These are phyloP conservation scores for Aspergillus pseudonomiae DNA, from an alignment of 2,329 filamentous ascomycete genomes.

Conservation along the genomic window DNA sequence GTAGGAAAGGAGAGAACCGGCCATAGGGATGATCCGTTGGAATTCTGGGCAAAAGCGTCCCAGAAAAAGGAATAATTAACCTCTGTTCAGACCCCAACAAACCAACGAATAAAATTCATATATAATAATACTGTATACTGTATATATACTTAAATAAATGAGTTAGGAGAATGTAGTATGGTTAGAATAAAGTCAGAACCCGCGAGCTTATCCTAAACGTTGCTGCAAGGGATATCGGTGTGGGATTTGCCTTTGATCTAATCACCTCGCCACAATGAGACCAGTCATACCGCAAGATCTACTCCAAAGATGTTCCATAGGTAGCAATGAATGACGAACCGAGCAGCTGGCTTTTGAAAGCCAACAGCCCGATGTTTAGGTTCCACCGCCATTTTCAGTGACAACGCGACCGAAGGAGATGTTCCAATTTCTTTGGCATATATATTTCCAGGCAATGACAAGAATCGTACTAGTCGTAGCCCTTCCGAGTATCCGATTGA, in stretches of 20 bases:
- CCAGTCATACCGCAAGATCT: not conserved
- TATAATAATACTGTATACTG: too few species aligned
- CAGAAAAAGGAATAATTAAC: not conserved
- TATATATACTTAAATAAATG: too few species aligned
- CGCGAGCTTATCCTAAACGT: not conserved
- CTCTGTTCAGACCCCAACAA: not conserved
- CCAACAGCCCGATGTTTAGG: too few species aligned
- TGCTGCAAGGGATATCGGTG: not conserved
- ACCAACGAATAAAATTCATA: not conserved
- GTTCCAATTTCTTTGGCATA: too few species aligned
- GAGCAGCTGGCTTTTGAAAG: not conserved
- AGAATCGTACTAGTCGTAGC: too few species aligned
- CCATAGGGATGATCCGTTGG: slow-evolving; percentile 24
- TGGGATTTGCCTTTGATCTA: not conserved
- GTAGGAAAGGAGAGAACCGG: slow-evolving; percentile 30
- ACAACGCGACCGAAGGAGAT: too few species aligned
- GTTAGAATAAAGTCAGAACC: not conserved
- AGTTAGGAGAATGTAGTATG: too few species aligned
- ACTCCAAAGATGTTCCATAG: not conserved
- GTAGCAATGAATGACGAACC: not conserved
- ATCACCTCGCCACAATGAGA: not conserved
- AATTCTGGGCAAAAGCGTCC: not conserved
- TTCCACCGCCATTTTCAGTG: too few species aligned
- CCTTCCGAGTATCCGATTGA: too few species aligned
- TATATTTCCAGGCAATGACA: too few species aligned